Conservation (phyloP, 768 basidiomycete species). For the Agaricus sinodeliciosus region DNA sequence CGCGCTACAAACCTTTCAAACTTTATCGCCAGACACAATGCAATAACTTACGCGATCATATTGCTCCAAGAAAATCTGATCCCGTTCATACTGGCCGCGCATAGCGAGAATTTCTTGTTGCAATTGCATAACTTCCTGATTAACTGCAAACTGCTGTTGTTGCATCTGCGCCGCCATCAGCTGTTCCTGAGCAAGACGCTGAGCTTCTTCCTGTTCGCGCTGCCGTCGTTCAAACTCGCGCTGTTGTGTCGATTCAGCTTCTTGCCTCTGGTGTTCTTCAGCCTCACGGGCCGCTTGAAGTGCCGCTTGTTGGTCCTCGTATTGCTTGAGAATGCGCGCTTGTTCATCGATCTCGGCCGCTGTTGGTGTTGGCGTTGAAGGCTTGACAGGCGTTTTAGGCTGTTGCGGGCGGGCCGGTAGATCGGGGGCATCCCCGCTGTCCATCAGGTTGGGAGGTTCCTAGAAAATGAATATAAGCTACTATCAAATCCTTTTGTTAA, state of each 20-base stretch:
- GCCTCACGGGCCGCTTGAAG: slow-evolving; percentile 75
- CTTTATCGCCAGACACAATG: not conserved
- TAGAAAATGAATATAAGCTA: slow-evolving; percentile 21
- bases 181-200: slow-evolving; percentile 85
- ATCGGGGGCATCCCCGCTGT: slow-evolving; percentile 78
- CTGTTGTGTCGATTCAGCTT: slow-evolving; percentile 73
- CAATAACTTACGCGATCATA: slow-evolving; percentile 76
- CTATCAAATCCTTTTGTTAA: not conserved
- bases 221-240: slow-evolving; percentile 89
- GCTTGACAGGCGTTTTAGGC: slow-evolving; percentile 50
- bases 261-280: slow-evolving; percentile 76
- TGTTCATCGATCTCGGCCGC: slow-evolving; percentile 79
- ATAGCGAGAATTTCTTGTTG: slow-evolving; percentile 88
- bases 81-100: slow-evolving; percentile 96
- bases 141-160: slow-evolving; percentile 67
- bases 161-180: slow-evolving; percentile 80
- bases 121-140: slow-evolving; percentile 69
- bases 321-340: slow-evolving; percentile 89
- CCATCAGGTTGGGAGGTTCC: slow-evolving; percentile 95
- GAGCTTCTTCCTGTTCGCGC: slow-evolving; percentile 78
- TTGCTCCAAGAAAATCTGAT: slow-evolving; percentile 95
- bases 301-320: slow-evolving; percentile 91
- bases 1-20: slow-evolving; percentile 47
- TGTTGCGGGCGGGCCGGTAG: slow-evolving; percentile 78
- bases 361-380: slow-evolving; percentile 65